Evolutionary conservation across 2,329 filamentous ascomycete genomes (phyloP), one percentile per base, ranked within the genome.

Genomic region (Alternaria dauci): DNA sequence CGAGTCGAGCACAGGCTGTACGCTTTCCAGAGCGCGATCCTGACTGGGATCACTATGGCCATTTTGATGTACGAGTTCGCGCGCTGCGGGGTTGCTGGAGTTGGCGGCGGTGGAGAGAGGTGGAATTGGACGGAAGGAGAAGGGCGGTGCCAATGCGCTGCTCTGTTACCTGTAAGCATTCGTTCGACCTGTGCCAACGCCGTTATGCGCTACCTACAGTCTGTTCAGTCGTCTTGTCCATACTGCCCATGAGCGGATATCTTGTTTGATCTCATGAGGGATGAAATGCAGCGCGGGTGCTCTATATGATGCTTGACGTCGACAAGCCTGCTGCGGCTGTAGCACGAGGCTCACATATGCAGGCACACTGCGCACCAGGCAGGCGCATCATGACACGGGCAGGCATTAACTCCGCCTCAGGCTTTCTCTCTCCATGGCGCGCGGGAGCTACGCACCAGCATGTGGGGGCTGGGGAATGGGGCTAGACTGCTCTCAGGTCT

Each of bases 91-190:
- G 16, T 16, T 50, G 11, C 14, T n/a, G 1, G 34, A 36, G 20
- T 23, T 50, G 5, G 46, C 30, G 8, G 46, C 28, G 20, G 61
- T 16, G 8, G 55, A 41, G 50, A 54, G 52, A n/a, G 71, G 70
- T 34, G 73, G 72, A 14, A 72, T 71, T 8, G 66, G 55, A 14
- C 62, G 68, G 8, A 55, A 23, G n/a, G 65, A 48, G 56, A 77
- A 77, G 4, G 74, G 74, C 8, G 72, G 70, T 8, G 57, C 62
- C 39, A 70, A 61, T 6, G 25, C 26, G 7, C 23, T 38, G 12
- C 28, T 50, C 59, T 67, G 53, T 11, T 18, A 28, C 16, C 25
- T 28, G 41, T 53, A 34, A 55, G 43, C 34, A 42, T 32, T 11
- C 34, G 23, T 16, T 12, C 34, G 18, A 25, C 6, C 16, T 16